Percentiles rank a stretch among this genome's conserved stretches.
Conservation (phyloP, 768 basidiomycete species). For the Hypholoma fasciculare region DNA sequence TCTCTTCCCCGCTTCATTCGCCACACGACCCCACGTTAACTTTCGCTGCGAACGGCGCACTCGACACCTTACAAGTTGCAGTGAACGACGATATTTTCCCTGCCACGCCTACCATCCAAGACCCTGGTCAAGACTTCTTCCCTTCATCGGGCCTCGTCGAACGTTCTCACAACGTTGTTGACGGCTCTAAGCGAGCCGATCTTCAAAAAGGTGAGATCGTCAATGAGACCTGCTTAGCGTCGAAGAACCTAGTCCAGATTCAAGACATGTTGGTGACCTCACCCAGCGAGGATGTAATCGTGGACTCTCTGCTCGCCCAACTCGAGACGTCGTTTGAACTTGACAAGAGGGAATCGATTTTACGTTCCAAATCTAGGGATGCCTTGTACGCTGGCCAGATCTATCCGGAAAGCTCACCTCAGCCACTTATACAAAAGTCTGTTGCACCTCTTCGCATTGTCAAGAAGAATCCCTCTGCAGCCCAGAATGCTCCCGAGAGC, state of each 20-base stretch:
- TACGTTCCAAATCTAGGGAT: background rate
- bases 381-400: background rate
- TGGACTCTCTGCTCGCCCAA: conserved; percentile 9
- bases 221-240: background rate
- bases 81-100: background rate
- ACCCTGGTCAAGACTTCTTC: background rate
- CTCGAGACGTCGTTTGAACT: conserved; percentile 9
- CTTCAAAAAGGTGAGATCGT: conserved; percentile 6
- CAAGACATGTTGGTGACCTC: background rate
- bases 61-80: background rate
- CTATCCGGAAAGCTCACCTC: background rate
- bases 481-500: background rate
- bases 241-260: background rate
- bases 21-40: too few relatives aligned
- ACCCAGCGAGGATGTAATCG: conserved; percentile 5
- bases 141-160: background rate
- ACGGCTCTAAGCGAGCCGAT: conserved; percentile 1
- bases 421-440: background rate
- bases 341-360: background rate
- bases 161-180: conserved; percentile 7
- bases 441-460: conserved; percentile 5
- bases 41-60: background rate
- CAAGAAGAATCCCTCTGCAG: conserved; percentile 2
- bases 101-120: background rate
- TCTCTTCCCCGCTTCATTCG: too few relatives aligned